Base-by-base conservation (phyloP, 2,329 filamentous ascomycete genomes). In the Hymenoscyphus infarciens region DNA sequence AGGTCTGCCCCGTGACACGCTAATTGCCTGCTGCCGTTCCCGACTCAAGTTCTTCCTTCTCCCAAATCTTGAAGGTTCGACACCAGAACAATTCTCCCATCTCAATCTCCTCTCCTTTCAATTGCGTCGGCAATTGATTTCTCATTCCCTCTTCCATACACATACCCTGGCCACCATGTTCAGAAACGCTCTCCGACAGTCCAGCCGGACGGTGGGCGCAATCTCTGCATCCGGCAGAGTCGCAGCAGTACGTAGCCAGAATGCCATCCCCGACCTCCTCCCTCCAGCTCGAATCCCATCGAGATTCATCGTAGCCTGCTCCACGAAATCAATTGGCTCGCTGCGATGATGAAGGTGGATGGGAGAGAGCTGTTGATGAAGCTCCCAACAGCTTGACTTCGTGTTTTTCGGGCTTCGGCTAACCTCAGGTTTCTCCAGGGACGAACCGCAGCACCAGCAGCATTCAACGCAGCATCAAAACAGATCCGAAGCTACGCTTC, bases 101-200 rank as follows among this genome's bases (percentile, higher is more conserved):
- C 63, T 59, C 78, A 79, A 83, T 83, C 82, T 84, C 82, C 82
- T 80, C 83, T 84, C 82, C 49, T 77, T 74, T 77, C 84, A 85
- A 83, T 85, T 86, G 83, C 82, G 80, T 66, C 77, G 82, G 84
- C 84, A 86, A 86, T 87, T 87, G 85, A 80, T 79, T 80, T 79
- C 78, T 78, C 77, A 72, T 78, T 79, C 75, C 76, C 75, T 79
- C 76, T 76, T 76, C 78, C 77, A 81, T 78, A 75, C 76, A 78
- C 75, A 81, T 74, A 79, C 75, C 79, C 79, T 80, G 83, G 77
- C 79, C 79, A 85, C 80, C 83, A 97, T 98, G 94, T 96, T 97
- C 87, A 92, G 94, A 84, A 96, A 91, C 88, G 93, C 94, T 85
- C 87, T 98, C 83, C 88, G 93, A 85, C 92, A 96, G 86, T 96